phyloP scores from a whole-genome alignment of 2,329 filamentous ascomycete genomes.

The Penicillium sp. region DNA sequence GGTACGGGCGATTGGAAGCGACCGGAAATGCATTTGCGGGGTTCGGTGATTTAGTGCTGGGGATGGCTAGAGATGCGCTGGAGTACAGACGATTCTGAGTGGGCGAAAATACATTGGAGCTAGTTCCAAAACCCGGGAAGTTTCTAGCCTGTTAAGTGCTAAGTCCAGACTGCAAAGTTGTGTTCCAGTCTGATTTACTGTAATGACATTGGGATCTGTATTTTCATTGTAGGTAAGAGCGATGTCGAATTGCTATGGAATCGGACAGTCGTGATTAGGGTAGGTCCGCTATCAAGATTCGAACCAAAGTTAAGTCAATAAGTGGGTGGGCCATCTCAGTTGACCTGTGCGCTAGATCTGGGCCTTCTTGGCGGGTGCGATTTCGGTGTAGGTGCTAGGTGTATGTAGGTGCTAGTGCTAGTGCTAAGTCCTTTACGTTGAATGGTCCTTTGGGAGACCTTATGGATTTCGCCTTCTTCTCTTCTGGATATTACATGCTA shows the following conservation, averaged over 20 bases:
- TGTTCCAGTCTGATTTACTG: not conserved
- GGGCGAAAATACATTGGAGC: too few relatives aligned
- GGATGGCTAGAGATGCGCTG: not conserved
- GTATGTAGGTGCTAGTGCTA: too few relatives aligned
- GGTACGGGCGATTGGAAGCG: not conserved
- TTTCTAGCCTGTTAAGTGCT: too few relatives aligned
- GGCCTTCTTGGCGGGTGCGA: not conserved
- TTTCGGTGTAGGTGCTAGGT: not conserved
- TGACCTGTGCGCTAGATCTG: not conserved
- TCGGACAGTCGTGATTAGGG: not conserved
- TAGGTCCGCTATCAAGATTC: slow-evolving; percentile 6
- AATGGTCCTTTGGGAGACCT: too few relatives aligned
- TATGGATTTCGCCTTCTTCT: not conserved
- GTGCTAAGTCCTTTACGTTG: too few relatives aligned
- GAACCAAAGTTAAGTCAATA: not conserved
- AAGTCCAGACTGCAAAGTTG: too few relatives aligned
- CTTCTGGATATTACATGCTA: not conserved
- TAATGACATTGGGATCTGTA: not conserved
- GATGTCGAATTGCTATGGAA: too few relatives aligned
- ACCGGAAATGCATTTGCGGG: not conserved
- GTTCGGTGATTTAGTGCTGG: not conserved
- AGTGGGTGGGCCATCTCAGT: not conserved
- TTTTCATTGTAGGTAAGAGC: not conserved
- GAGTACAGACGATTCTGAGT: not conserved
- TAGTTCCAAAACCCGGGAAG: too few relatives aligned